Base-by-base conservation (phyloP, 2,329 filamentous ascomycete species). In the Microascus cirrosus region DNA sequence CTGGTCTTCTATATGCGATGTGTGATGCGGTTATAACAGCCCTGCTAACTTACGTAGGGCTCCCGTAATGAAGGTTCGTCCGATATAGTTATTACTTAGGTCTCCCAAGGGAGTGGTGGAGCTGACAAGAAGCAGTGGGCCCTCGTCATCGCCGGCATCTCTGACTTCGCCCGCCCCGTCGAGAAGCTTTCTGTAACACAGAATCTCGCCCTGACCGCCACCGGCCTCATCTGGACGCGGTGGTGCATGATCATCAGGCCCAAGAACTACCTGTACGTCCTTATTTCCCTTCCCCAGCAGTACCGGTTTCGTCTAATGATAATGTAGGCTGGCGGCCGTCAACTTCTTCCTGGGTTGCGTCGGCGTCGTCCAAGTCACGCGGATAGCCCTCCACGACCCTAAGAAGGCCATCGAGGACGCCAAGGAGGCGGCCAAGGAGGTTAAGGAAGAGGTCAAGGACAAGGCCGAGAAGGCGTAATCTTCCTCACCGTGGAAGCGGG, bases 181-280 rank as follows among this genome's bases (percentile, higher is more conserved):
- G 89, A 95, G 73, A 90, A 91, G 73, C 89, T 99, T 65, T 96
- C 92, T 48, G 78, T 96, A 62, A 94, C 89, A 34, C 92, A 96
- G 76, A 99, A 97, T 77, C 79, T 79, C 55, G 93, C 94, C 60
- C 82, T 99, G 65, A 94, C 90, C 69, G 85, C 85, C 66, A 99
- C 94, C 11, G 94, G 94, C 64, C 75, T 88, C 63, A 99, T 99
- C 81, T 99, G 94, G 94, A 99, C 94, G 53, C 84, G 94, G 64
- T 99, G 94, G 94, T 99, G 94, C 80, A 81, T 97, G 70, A 88
- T 99, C 73, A 99, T 99, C 76, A 91, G 85, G 74, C 94, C 94
- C 59, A 85, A 85, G 74, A 99, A 99, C 80, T 77, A 91, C 68
- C 87, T 96, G 86, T 90, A 77, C 54, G 85, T 76, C 24, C 45